Conservation (phyloP, 495 filamentous ascomycete species). For the Hypoxylon trugodes region DNA sequence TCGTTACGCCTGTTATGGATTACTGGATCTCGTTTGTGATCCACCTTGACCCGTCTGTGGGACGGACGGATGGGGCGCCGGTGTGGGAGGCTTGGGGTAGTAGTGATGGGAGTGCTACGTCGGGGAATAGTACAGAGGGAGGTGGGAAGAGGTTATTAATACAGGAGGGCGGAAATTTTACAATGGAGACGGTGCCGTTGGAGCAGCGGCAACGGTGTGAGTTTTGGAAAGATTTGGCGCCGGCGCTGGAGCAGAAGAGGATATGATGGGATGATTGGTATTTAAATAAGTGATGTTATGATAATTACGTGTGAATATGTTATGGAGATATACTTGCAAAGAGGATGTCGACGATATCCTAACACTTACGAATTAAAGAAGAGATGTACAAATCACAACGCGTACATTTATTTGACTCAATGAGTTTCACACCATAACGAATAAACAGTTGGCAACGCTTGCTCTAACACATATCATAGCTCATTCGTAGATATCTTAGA, state of each 20-base stretch:
- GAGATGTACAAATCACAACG: too few relatives aligned
- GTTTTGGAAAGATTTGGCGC: conserved; percentile 60
- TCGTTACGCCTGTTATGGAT: conserved; percentile 50
- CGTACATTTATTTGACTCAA: too few relatives aligned
- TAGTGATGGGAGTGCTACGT: background rate
- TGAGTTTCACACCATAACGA: too few relatives aligned
- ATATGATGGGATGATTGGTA: background rate
- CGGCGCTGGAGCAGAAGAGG: conserved; percentile 44
- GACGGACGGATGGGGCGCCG: conserved; percentile 34
- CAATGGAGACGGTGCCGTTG: conserved; percentile 43
- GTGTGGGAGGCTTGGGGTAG: conserved; percentile 47
- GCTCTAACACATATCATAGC: background rate
- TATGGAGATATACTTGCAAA: too few relatives aligned
- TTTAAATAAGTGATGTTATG: background rate
- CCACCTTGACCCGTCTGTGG: conserved; percentile 47
- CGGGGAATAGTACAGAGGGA: background rate
- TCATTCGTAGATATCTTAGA: background rate
- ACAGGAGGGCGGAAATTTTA: conserved; percentile 45
- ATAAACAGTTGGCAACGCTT: background rate
- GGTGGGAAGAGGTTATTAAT: conserved; percentile 41
- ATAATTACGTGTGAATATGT: too few relatives aligned
- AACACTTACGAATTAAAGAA: too few relatives aligned
- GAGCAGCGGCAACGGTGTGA: conserved; percentile 55
- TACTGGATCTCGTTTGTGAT: conserved; percentile 55
- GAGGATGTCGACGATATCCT: too few relatives aligned